Conservation (phyloP, 305 asterid species). For the Fraxinus velutina region DNA sequence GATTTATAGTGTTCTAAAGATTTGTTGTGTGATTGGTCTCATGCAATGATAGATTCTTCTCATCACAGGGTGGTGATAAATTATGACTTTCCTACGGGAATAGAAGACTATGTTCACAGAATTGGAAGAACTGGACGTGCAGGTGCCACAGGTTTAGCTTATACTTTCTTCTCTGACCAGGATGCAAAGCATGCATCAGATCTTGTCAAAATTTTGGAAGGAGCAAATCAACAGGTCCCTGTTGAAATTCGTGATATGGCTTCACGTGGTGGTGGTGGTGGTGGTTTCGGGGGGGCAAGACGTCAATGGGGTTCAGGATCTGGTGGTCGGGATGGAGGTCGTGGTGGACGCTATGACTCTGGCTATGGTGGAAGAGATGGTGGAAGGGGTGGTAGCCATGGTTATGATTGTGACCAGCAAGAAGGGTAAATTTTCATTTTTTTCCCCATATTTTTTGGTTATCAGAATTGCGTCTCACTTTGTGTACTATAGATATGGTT, state of each 20-base stretch:
- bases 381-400: conserved; percentile 43
- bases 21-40: conserved; percentile 11
- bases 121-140: conserved; percentile 99
- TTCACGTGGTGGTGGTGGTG: conserved; percentile 46
- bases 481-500: conserved; percentile 36
- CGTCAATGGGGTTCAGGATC: conserved; percentile 74
- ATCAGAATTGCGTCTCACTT: neutral
- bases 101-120: conserved; percentile 98
- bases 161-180: conserved; percentile 74
- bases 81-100: conserved; percentile 92
- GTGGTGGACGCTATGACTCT: conserved; percentile 55
- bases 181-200: conserved; percentile 84
- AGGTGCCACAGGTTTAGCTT: conserved; percentile 90
- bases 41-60: neutral
- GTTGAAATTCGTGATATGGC: conserved; percentile 68
- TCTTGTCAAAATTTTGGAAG: conserved; percentile 82
- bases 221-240: conserved; percentile 81
- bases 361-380: conserved; percentile 53
- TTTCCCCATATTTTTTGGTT: neutral
- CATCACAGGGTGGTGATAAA: conserved; percentile 79
- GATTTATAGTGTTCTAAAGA: neutral
- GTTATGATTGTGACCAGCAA: conserved; percentile 39
- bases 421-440: conserved; percentile 38
- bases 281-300: conserved; percentile 64
- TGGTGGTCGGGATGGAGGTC: conserved; percentile 60